A percentile compares a stretch with the other conserved stretches of the same genome.
Conservation (phyloP, 331 rosid species). For the Malus hybrid region DNA sequence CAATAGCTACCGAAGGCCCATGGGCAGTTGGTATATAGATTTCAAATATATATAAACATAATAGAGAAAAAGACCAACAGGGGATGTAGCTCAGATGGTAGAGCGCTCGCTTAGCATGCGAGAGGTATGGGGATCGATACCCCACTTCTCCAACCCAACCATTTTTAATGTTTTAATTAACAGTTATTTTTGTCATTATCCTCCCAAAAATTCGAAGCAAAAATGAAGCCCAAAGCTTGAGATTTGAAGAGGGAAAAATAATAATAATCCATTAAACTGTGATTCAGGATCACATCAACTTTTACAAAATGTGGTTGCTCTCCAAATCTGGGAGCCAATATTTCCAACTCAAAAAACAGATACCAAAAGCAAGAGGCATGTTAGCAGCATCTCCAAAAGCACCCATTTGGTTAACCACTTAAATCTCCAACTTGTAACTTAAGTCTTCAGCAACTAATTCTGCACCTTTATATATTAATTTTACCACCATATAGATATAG, state of each 20-base stretch:
- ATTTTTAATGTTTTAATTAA: too few species aligned
- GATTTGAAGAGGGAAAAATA: too few species aligned
- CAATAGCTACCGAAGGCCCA: too few species aligned
- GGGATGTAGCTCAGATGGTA: slow-evolving; percentile 98
- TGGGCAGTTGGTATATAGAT: too few species aligned
- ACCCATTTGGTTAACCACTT: neutral
- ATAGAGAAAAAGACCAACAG: neutral
- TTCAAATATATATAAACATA: too few species aligned
- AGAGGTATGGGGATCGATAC: slow-evolving; percentile 97
- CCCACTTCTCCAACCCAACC: slow-evolving; percentile 66
- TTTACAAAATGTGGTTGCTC: neutral
- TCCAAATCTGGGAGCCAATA: neutral
- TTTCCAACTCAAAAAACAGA: neutral
- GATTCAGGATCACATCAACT: too few species aligned
- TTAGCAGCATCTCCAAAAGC: neutral
- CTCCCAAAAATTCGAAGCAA: too few species aligned
- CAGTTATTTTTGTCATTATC: too few species aligned
- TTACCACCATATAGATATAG: neutral
- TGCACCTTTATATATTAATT: neutral
- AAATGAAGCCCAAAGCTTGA: too few species aligned
- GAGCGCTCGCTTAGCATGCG: slow-evolving; percentile 99
- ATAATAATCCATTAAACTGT: too few species aligned
- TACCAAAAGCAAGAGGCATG: neutral
- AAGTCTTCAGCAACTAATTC: neutral
- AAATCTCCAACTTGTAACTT: neutral